Percentiles rank a stretch among this genome's conserved stretches.
phyloP scores from a whole-genome alignment of 805 yeast genomes.

The Ogataea methylovora region DNA sequence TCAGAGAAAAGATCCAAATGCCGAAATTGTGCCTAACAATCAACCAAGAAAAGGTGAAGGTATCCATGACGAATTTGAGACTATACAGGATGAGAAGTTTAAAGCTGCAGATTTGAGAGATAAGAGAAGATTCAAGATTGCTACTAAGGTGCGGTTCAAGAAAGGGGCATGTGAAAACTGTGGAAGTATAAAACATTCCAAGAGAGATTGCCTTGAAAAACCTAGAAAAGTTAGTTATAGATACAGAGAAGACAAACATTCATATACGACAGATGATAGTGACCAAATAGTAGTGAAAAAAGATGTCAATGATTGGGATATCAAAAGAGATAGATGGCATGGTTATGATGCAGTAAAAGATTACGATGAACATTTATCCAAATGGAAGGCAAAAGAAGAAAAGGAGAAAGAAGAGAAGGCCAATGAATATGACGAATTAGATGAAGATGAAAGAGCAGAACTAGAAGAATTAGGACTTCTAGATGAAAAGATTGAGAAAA shows the following conservation, averaged over 20 bases:
- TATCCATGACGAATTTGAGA: conserved; percentile 37
- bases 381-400: conserved; percentile 35
- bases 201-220: conserved; percentile 50
- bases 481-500: conserved; percentile 14
- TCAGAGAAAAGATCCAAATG: conserved; percentile 40
- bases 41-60: conserved; percentile 52
- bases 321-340: conserved; percentile 74
- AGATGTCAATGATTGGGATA: conserved; percentile 47
- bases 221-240: conserved; percentile 37
- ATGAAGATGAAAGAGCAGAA: conserved; percentile 6
- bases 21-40: conserved; percentile 35
- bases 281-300: conserved; percentile 12
- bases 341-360: conserved; percentile 59
- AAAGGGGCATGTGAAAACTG: conserved; percentile 49
- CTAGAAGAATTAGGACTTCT: conserved; percentile 29
- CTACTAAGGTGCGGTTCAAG: conserved; percentile 8
- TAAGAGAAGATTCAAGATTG: conserved; percentile 1
- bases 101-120: conserved; percentile 3
- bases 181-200: conserved; percentile 43
- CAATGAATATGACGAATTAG: conserved; percentile 7
- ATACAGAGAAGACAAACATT: conserved; percentile 20
- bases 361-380: conserved; percentile 42
- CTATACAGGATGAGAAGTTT: conserved; percentile 10
- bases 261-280: conserved; percentile 10
- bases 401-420: conserved; percentile 13